Percentiles rank a stretch among this genome's conserved stretches.
These are phyloP conservation scores for Eimeria necatrix DNA, from an alignment of 169 alveolate species.

Conservation along the genomic window DNA sequence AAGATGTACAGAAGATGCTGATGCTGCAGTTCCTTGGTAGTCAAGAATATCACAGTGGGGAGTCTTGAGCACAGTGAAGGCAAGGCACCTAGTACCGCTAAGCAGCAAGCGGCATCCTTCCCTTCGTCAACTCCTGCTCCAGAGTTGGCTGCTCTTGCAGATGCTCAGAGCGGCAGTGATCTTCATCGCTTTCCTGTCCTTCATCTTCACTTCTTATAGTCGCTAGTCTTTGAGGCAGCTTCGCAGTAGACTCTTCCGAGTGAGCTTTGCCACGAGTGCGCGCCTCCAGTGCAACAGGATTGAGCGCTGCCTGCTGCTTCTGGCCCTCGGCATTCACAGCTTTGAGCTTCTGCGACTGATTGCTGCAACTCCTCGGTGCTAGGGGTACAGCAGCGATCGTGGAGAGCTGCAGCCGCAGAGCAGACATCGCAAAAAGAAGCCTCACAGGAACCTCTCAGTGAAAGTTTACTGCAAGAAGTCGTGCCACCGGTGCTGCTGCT, in stretches of 20 bases:
- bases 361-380: slow-evolving; percentile 1
- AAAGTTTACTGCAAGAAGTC: neutral
- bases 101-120: slow-evolving; percentile 64
- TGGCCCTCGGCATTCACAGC: neutral
- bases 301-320: slow-evolving; percentile 10
- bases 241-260: slow-evolving; percentile 45
- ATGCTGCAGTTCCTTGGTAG: slow-evolving; percentile 50
- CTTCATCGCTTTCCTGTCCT: slow-evolving; percentile 62
- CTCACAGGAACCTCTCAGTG: neutral
- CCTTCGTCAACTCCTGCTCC: slow-evolving; percentile 58
- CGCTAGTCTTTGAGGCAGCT: slow-evolving; percentile 57
- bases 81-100: slow-evolving; percentile 20
- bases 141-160: slow-evolving; percentile 75
- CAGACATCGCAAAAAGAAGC: slow-evolving; percentile 40
- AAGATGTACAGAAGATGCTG: neutral
- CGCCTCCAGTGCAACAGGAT: neutral
- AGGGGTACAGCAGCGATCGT: neutral
- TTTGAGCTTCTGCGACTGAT: slow-evolving; percentile 16
- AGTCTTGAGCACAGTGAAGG: slow-evolving; percentile 5
- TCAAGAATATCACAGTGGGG: slow-evolving; percentile 18
- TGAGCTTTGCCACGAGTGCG: neutral
- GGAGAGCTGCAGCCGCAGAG: slow-evolving; percentile 69
- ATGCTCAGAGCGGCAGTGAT: slow-evolving; percentile 57
- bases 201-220: slow-evolving; percentile 59
- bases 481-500: slow-evolving; percentile 23